phyloP scores from a whole-genome alignment of 345 rosid species.

The Linum tenue region DNA sequence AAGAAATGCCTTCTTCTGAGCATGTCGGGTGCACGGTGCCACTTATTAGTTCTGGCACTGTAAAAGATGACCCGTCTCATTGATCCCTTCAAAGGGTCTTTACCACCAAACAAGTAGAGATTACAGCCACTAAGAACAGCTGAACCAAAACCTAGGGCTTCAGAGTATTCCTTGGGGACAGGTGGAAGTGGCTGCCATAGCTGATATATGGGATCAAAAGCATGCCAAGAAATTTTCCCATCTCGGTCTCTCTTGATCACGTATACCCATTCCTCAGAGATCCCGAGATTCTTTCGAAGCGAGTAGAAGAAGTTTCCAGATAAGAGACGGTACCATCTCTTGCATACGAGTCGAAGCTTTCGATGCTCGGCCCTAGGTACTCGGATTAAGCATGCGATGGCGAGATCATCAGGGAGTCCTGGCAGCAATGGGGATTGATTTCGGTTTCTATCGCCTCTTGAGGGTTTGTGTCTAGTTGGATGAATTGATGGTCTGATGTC shows the following conservation, averaged over 20 bases:
- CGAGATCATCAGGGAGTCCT: constrained; percentile 75
- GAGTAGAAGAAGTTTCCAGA: constrained; percentile 62
- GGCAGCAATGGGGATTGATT: constrained; percentile 65
- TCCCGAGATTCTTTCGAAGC: constrained; percentile 51
- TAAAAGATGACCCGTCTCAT: constrained; percentile 69
- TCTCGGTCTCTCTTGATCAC: constrained; percentile 65
- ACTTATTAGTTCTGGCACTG: constrained; percentile 63
- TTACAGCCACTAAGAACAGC: constrained; percentile 73
- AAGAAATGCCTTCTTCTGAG: constrained; percentile 62
- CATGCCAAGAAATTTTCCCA: constrained; percentile 71
- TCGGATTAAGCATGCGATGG: constrained; percentile 68
- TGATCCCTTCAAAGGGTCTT: constrained; percentile 60
- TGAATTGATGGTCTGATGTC: constrained; percentile 65
- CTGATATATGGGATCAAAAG: constrained; percentile 66
- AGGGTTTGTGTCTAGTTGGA: constrained; percentile 47
- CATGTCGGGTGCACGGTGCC: constrained; percentile 83
- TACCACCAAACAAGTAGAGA: constrained; percentile 74
- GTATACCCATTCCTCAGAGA: constrained; percentile 72
- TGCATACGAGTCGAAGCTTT: constrained; percentile 64
- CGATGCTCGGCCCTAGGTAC: constrained; percentile 61
- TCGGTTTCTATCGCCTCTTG: constrained; percentile 50
- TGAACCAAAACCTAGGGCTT: constrained; percentile 68
- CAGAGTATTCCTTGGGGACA: constrained; percentile 63
- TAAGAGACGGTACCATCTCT: constrained; percentile 63
- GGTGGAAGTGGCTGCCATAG: constrained; percentile 77